phyloP scores from a whole-genome alignment of 192 early-diverging fungal species.

The Backusella circina region DNA sequence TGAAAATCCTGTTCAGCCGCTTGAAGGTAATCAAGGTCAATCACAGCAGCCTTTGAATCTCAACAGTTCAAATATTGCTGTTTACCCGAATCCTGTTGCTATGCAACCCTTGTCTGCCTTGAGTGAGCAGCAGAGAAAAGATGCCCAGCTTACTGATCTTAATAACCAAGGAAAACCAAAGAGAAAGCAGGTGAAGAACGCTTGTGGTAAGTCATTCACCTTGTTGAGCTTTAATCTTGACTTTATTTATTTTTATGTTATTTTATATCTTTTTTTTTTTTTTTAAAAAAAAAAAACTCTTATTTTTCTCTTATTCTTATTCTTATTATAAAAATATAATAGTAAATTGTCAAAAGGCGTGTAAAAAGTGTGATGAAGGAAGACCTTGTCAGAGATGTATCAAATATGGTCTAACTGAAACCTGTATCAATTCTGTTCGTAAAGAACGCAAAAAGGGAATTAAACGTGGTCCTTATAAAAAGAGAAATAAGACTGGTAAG shows the following conservation, averaged over 20 bases:
- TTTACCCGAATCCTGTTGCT: not conserved
- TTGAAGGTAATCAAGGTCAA: not conserved
- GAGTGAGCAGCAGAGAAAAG: constrained; percentile 8
- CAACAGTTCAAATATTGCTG: not conserved
- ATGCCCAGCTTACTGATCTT: not conserved
- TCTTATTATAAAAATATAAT: not conserved
- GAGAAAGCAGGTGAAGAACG: constrained; percentile 84
- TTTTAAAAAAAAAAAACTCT: not conserved
- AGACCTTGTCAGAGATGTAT: constrained; percentile 82
- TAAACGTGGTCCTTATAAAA: constrained; percentile 81
- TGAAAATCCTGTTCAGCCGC: constrained; percentile 2
- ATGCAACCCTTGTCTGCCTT: constrained; percentile 9
- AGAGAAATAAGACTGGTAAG: constrained; percentile 28
- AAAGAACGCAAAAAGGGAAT: constrained; percentile 81
- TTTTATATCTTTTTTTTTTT: not conserved
- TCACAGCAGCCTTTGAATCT: not conserved
- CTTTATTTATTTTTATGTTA: not conserved
- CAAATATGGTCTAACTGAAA: constrained; percentile 59
- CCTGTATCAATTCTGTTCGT: constrained; percentile 72
- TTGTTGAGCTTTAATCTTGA: constrained; percentile 2
- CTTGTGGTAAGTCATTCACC: constrained; percentile 61
- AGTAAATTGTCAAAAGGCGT: constrained; percentile 83
- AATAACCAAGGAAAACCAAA: constrained; percentile 24
- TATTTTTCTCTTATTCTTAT: not conserved
- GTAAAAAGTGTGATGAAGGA: constrained; percentile 87